phyloP scores from a whole-genome alignment of 495 filamentous ascomycete genomes.

The Hamigera avellanea region DNA sequence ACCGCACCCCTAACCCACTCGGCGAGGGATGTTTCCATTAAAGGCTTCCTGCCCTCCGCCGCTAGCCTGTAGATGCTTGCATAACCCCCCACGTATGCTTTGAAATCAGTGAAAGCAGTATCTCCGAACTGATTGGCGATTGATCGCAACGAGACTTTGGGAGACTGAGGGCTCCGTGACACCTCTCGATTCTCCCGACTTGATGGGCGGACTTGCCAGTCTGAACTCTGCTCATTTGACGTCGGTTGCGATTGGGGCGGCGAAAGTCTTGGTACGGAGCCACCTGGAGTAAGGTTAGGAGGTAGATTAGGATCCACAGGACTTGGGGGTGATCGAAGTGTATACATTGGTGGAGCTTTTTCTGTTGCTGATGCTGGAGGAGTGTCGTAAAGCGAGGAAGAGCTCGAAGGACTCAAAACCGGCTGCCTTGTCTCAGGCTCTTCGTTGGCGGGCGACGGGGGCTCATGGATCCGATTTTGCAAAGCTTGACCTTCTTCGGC shows the following conservation, averaged over 20 bases:
- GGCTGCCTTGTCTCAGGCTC: constrained; percentile 5
- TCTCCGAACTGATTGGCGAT: constrained; percentile 40
- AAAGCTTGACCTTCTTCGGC: constrained; percentile 61
- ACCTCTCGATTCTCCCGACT: constrained; percentile 10
- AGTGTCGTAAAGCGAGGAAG: constrained; percentile 17
- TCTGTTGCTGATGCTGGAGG: constrained; percentile 16
- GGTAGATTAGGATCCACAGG: constrained; percentile 13
- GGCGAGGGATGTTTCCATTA: constrained; percentile 43
- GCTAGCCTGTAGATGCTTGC: constrained; percentile 57
- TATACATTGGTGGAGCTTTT: constrained; percentile 14
- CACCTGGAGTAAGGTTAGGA: constrained; percentile 11
- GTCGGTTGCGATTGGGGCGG: neutral
- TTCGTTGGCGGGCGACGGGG: constrained; percentile 17
- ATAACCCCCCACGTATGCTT: constrained; percentile 51
- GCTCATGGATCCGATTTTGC: constrained; percentile 31
- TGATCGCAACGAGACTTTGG: constrained; percentile 28
- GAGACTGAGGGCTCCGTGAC: constrained; percentile 19
- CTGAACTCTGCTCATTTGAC: neutral
- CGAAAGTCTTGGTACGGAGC: constrained; percentile 4
- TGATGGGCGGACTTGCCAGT: constrained; percentile 7
- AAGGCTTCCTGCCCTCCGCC: constrained; percentile 54
- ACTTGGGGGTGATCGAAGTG: constrained; percentile 7
- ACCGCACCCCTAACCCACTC: constrained; percentile 59
- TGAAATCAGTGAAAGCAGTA: constrained; percentile 56
- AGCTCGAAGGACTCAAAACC: constrained; percentile 11